Evolutionary conservation across 148 eudicot species (phyloP).

Genomic region (Fagopyrum tataricum): DNA sequence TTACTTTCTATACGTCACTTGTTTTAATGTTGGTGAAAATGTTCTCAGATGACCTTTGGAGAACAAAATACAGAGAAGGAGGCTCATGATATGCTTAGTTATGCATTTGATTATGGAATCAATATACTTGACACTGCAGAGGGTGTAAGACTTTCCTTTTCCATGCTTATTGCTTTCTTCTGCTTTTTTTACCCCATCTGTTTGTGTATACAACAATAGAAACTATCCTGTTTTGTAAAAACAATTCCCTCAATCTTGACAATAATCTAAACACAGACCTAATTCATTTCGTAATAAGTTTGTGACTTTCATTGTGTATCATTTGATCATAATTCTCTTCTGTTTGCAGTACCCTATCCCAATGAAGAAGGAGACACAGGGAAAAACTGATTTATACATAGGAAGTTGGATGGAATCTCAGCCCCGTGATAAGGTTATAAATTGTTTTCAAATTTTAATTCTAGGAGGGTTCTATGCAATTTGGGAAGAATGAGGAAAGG

Average conservation of each 20-base stretch:
- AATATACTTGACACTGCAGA: slow-evolving; percentile 84
- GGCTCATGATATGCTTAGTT: slow-evolving; percentile 79
- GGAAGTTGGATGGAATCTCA: slow-evolving; percentile 86
- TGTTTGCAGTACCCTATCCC: slow-evolving; percentile 78
- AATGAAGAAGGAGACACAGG: slow-evolving; percentile 84
- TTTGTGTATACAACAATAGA: background rate
- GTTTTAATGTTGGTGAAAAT: slow-evolving; percentile 5
- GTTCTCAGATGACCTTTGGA: slow-evolving; percentile 89
- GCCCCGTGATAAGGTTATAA: slow-evolving; percentile 80
- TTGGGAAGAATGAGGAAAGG: background rate
- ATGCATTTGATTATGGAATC: slow-evolving; percentile 79
- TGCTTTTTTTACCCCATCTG: background rate
- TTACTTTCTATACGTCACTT: background rate
- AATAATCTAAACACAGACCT: background rate
- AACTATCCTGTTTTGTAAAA: background rate
- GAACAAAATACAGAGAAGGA: slow-evolving; percentile 95
- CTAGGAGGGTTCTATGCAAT: background rate
- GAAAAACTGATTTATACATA: slow-evolving; percentile 75
- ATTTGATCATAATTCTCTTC: background rate
- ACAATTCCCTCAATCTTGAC: background rate
- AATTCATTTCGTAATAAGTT: background rate
- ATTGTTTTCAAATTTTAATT: background rate
- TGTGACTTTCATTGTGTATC: background rate
- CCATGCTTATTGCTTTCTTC: background rate
- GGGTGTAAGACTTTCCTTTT: slow-evolving; percentile 41